Base-by-base conservation (phyloP, 2,329 filamentous ascomycete species). In the Fusarium albosuccineum region DNA sequence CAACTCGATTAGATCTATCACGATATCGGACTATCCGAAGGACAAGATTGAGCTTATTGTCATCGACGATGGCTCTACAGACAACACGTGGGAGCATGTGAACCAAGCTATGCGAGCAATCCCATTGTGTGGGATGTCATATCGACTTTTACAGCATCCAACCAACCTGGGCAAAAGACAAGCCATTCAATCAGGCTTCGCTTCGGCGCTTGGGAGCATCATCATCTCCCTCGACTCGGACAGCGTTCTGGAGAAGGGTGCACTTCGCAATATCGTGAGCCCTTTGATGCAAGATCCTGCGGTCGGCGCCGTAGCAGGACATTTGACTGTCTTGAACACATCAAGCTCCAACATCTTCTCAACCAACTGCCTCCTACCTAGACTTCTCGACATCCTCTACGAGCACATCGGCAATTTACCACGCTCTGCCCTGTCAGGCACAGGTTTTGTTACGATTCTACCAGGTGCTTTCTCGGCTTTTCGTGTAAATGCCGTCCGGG, bases 381-480 rank as follows among this genome's bases (percentile, higher is more conserved):
- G 53, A 13, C 53, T 56, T 48, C 53, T 56, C 34, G 53, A 56
- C 17, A 56, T 56, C 11, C 26, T 56, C 14, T 56, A 48, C 22
- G 33, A 56, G 14, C 42, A 48, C 16, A 56, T 48, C 9, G 53
- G 53, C n/a, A 56, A 56, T 30, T 17, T 56, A 48, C 53, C 42
- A 14, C 53, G 53, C 14, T 29, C 42, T 11, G 53, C 53, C 40
- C 34, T 48, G 16, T 48, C 53, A 33, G 42, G 27, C 22, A 29
- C 26, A 26, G 53, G 53, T 16, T 56, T 56, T 41, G 53, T 56
- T 17, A 56, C 53, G 13, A 56, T 56, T 48, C 53, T 56, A 40
- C 53, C 53, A 13, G 53, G 53, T 14, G 53, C 53, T 41, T 48
- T 56, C 42, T 56, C 53, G 30, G 53, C 53, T 41, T 56, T 56